Evolutionary conservation across 345 rosid species (phyloP).

Genomic region (Hypericum perforatum): DNA sequence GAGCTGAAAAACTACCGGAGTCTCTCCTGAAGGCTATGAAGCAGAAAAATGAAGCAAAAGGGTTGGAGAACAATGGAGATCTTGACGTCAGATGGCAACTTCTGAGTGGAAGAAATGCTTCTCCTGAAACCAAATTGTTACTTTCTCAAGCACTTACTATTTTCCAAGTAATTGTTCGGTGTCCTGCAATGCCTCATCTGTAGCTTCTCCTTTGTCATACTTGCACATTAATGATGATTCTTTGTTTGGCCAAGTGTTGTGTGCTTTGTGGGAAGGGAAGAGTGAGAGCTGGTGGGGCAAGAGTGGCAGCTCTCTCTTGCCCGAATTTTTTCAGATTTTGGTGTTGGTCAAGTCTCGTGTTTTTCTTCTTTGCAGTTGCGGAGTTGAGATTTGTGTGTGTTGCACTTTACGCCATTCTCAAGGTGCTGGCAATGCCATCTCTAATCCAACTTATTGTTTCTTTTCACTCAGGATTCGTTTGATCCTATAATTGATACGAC

Average conservation of each 20-base stretch:
- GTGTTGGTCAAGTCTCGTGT: too few relatives aligned
- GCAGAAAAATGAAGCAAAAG: conserved; percentile 33
- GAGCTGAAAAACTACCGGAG: conserved; percentile 64
- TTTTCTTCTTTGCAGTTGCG: too few relatives aligned
- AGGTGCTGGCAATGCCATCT: too few relatives aligned
- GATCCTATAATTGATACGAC: conserved; percentile 62
- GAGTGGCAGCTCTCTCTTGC: too few relatives aligned
- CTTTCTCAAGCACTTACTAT: conserved; percentile 61
- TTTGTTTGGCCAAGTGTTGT: too few relatives aligned
- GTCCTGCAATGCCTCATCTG: neutral
- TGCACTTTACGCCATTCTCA: too few relatives aligned
- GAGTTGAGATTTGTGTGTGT: too few relatives aligned
- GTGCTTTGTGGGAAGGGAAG: too few relatives aligned
- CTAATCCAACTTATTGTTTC: conserved; percentile 9
- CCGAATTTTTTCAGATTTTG: too few relatives aligned
- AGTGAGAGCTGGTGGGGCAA: too few relatives aligned
- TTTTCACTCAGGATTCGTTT: conserved; percentile 54
- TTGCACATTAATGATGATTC: too few relatives aligned
- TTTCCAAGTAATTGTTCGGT: conserved; percentile 52
- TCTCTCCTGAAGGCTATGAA: conserved; percentile 37
- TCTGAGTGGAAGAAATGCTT: conserved; percentile 47
- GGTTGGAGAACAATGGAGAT: conserved; percentile 21
- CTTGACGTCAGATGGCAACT: conserved; percentile 82
- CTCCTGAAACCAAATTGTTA: conserved; percentile 39
- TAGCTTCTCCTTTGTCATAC: too few relatives aligned